Percentiles rank a stretch among this genome's conserved stretches.
phyloP scores from a whole-genome alignment of 441 rosid genomes.

The Gossypium schwendimanii region DNA sequence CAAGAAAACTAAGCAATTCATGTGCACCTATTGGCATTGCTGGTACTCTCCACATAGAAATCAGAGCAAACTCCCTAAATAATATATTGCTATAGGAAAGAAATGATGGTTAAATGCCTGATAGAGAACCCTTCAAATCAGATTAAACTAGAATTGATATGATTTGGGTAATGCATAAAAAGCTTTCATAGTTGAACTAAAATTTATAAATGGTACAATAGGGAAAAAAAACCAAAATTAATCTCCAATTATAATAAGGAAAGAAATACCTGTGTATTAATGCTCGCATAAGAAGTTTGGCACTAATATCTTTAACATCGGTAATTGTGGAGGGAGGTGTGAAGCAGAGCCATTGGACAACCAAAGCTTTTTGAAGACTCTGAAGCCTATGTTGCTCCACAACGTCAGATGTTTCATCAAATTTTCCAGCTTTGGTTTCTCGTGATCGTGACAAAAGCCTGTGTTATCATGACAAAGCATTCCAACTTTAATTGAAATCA shows the following conservation, averaged over 20 bases:
- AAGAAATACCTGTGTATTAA: constrained; percentile 71
- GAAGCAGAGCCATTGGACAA: constrained; percentile 96
- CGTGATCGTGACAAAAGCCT: constrained; percentile 93
- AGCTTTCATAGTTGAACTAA: not conserved
- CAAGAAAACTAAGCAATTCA: constrained; percentile 80
- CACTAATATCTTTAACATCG: constrained; percentile 55
- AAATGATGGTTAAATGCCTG: constrained; percentile 18
- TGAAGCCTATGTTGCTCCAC: constrained; percentile 91
- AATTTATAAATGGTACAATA: not conserved
- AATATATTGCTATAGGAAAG: constrained; percentile 58
- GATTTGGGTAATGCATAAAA: not conserved
- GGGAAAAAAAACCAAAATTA: not conserved
- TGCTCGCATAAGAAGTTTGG: constrained; percentile 72
- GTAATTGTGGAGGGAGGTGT: constrained; percentile 86
- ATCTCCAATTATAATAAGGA: not conserved
- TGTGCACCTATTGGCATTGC: constrained; percentile 97
- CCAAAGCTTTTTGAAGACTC: constrained; percentile 92
- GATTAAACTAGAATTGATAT: not conserved
- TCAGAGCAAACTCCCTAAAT: constrained; percentile 88
- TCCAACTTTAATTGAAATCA: not conserved
- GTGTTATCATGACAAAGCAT: constrained; percentile 19
- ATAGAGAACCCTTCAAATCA: not conserved
- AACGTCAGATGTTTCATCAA: constrained; percentile 71
- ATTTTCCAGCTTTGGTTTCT: constrained; percentile 67
- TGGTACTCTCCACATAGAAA: constrained; percentile 98